phyloP scores from a whole-genome alignment of 768 basidiomycete species.

The Macrolepiota fuliginosa region DNA sequence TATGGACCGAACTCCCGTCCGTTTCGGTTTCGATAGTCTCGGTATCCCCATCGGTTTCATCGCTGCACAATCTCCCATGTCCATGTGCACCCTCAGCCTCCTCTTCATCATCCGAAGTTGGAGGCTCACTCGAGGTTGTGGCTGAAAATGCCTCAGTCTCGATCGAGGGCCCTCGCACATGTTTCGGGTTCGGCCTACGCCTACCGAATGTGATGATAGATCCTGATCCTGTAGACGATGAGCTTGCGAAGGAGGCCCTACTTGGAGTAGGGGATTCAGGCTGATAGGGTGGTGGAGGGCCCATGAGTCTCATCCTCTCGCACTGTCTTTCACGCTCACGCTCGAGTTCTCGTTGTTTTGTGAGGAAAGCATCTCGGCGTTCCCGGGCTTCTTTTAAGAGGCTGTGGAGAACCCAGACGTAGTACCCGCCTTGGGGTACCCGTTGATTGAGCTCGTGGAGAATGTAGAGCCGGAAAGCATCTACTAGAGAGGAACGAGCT shows the following conservation, averaged over 20 bases:
- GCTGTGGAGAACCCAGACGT: conserved; percentile 52
- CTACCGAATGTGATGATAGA: conserved; percentile 3
- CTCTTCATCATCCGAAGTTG: conserved; percentile 40
- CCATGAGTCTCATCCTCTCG: conserved; percentile 1
- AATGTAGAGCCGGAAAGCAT: conserved; percentile 62
- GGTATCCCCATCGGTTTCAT: conserved; percentile 12
- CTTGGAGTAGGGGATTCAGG: neutral
- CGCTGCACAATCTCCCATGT: neutral
- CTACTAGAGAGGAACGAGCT: conserved; percentile 67
- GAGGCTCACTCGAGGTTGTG: conserved; percentile 31
- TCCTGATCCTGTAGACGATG: conserved; percentile 9
- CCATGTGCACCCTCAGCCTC: conserved; percentile 21
- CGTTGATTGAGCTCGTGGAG: conserved; percentile 47
- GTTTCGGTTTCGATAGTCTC: conserved; percentile 34
- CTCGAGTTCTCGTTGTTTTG: conserved; percentile 36
- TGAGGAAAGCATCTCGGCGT: conserved; percentile 39
- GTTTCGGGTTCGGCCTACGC: conserved; percentile 1
- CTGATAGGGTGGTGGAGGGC: neutral
- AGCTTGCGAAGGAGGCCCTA: neutral
- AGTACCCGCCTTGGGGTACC: conserved; percentile 40
- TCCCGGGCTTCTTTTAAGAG: conserved; percentile 20
- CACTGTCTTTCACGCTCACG: conserved; percentile 12
- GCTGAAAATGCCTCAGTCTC: conserved; percentile 26
- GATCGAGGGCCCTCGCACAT: conserved; percentile 8
- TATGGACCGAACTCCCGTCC: conserved; percentile 49